Percentiles rank a stretch among this genome's conserved stretches.
phyloP scores from a whole-genome alignment of 225 moss, liverwort and hornwort species.

The Rhytidiadelphus loreus region DNA sequence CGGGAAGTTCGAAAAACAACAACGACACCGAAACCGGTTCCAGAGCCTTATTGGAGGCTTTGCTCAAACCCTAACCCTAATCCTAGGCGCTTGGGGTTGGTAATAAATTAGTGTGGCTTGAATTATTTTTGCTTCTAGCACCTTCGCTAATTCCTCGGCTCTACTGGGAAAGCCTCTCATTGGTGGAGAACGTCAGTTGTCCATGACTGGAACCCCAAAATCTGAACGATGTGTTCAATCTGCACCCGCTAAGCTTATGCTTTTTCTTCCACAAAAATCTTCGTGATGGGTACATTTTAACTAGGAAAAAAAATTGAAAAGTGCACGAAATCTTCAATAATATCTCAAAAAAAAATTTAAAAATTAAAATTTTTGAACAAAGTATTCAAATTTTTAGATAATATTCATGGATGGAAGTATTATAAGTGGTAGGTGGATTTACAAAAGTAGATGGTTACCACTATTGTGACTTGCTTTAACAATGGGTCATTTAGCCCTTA shows the following conservation, averaged over 20 bases:
- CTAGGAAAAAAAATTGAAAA: accelerated
- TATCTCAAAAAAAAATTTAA: neutral
- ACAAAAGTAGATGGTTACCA: neutral
- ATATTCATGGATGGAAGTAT: too few relatives aligned
- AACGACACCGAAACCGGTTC: neutral
- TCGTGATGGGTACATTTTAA: neutral
- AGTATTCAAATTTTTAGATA: neutral
- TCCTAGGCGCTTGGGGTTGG: neutral
- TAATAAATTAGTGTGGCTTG: neutral
- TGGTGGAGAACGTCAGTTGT: neutral
- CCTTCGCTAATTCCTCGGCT: neutral
- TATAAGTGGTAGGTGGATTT: neutral
- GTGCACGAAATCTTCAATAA: neutral
- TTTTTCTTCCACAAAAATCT: neutral
- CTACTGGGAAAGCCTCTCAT: neutral
- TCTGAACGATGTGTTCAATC: neutral
- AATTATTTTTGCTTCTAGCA: neutral
- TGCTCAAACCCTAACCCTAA: constrained; percentile 12
- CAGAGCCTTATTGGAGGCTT: neutral
- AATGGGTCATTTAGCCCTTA: too few relatives aligned
- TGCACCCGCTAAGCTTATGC: neutral
- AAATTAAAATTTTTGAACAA: neutral
- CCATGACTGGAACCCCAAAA: neutral
- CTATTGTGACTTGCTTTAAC: accelerated
- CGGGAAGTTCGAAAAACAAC: constrained; percentile 23